A percentile compares a stretch with the other conserved stretches of the same genome.
Conservation (phyloP, 345 rosid genomes). For the Brassica juncea region DNA sequence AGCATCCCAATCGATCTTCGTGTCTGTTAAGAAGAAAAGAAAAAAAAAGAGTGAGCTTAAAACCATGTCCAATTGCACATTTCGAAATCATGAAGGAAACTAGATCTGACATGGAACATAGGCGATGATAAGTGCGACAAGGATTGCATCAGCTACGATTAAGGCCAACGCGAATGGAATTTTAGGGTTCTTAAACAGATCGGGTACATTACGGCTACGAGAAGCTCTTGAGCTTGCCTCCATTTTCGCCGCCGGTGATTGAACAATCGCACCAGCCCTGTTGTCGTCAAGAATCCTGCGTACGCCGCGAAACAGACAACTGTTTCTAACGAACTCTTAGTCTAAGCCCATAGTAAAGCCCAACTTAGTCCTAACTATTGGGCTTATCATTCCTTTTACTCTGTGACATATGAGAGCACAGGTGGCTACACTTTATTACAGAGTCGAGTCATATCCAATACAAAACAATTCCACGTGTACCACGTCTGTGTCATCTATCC, state of each 20-base stretch:
- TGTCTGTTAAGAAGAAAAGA: conserved; percentile 51
- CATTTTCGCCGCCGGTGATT: conserved; percentile 36
- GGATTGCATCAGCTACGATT: conserved; percentile 56
- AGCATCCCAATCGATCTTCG: conserved; percentile 99
- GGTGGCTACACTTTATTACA: conserved; percentile 23
- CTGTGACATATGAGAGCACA: background rate
- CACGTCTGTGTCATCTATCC: background rate
- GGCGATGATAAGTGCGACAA: conserved; percentile 70
- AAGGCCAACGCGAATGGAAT: conserved; percentile 50
- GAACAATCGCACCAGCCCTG: background rate
- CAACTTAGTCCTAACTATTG: background rate
- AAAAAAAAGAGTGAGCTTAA: background rate
- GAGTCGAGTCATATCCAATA: background rate
- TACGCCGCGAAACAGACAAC: conserved; percentile 27
- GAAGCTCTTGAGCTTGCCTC: conserved; percentile 37
- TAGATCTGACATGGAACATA: conserved; percentile 77
- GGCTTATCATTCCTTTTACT: background rate
- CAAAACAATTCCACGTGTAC: conserved; percentile 21
- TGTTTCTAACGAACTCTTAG: background rate
- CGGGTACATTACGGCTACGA: conserved; percentile 30
- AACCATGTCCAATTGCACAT: background rate
- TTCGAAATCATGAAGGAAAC: background rate
- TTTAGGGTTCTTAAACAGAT: conserved; percentile 43
- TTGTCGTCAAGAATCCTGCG: background rate
- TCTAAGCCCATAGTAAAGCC: background rate